phyloP scores from a whole-genome alignment of 2,329 filamentous ascomycete species.

The Ramichloridium luteum region DNA sequence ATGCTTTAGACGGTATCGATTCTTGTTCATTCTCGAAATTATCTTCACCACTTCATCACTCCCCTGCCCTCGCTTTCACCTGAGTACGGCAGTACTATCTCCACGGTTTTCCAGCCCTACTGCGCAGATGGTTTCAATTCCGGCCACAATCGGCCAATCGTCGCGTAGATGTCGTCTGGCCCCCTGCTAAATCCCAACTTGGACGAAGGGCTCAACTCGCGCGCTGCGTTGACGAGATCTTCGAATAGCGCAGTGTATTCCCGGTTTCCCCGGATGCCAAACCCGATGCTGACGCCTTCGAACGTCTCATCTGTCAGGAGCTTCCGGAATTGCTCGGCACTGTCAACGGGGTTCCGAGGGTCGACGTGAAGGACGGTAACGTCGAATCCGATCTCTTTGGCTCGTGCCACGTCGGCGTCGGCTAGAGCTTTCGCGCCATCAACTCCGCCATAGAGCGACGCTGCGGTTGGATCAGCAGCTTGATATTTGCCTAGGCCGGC shows the following conservation, averaged over 20 bases:
- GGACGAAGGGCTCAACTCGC: constrained; percentile 5
- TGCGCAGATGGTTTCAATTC: constrained; percentile 1
- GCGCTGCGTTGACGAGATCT: constrained; percentile 7
- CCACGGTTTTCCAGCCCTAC: too few species aligned
- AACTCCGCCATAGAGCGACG: constrained; percentile 1
- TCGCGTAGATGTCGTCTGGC: constrained; percentile 9
- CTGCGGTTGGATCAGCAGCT: constrained; percentile 3
- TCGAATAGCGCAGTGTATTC: constrained; percentile 12
- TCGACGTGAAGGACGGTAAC: constrained; percentile 7
- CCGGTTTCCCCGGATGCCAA: constrained; percentile 8
- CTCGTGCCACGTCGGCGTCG: constrained; percentile 2
- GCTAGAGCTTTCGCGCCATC: constrained; percentile 2
- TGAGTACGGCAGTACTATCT: too few species aligned
- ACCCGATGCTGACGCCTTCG: constrained; percentile 10
- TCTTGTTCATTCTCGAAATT: too few species aligned
- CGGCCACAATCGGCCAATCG: constrained; percentile 7
- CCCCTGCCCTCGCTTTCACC: neutral
- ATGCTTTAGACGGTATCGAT: too few species aligned
- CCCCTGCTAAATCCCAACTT: constrained; percentile 9
- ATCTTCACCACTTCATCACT: neutral
- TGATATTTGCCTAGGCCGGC: constrained; percentile 5
- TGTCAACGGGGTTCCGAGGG: constrained; percentile 2
- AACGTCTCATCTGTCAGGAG: constrained; percentile 4
- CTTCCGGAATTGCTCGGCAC: constrained; percentile 3
- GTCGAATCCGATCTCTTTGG: constrained; percentile 8